Base-by-base conservation (phyloP, 345 rosid species). In the Hibiscus trionum region DNA sequence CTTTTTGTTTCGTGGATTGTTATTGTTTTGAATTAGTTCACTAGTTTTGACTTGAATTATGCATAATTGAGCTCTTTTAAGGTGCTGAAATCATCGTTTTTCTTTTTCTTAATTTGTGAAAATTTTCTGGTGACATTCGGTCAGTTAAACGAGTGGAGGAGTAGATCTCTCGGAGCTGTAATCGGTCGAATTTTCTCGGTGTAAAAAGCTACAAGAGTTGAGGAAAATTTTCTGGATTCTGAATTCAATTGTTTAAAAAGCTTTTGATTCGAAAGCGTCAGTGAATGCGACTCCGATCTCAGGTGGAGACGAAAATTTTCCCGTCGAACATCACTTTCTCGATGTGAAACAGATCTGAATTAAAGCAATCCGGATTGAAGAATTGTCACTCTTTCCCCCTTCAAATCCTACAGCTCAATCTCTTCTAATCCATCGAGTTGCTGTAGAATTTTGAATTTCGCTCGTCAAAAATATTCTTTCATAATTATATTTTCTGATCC, bases 311-410 rank as follows among this genome's bases (percentile, higher is more conserved):
- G 57, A 16, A 37, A 35, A 49, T n/a, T 55, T 46, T 15, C 7
- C 49, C 26, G 11, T 33, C 5, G 64, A 16, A 53, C 52, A 55
- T 42, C 46, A 59, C 6, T 55, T 35, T 77, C 37, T 35, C 37
- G 5, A 57, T 2, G 44, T 19, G 7, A 74, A 71, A 73, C 82
- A 71, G 90, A 86, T 87, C 89, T 83, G 83, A 75, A 69, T 2
- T 11, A 60, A 15, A 4, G 59, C 58, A 62, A 62, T 14, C 14
- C 35, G 11, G 37, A 26, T 6, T 9, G 61, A 52, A 70, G 71
- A 80, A 58, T 73, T 71, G 33, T 56, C 71, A 60, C 7, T 3
- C 55, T 15, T 72, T 12, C 31, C 37, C 52, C 14, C 35, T 49
- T 49, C 29, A 67, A 58, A 42, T 60, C 14, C 58, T 58, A 55